A percentile compares a stretch with the other conserved stretches of the same genome.
These are phyloP conservation scores for Draba incana DNA, from an alignment of 345 rosid genomes.

Conservation along the genomic window DNA sequence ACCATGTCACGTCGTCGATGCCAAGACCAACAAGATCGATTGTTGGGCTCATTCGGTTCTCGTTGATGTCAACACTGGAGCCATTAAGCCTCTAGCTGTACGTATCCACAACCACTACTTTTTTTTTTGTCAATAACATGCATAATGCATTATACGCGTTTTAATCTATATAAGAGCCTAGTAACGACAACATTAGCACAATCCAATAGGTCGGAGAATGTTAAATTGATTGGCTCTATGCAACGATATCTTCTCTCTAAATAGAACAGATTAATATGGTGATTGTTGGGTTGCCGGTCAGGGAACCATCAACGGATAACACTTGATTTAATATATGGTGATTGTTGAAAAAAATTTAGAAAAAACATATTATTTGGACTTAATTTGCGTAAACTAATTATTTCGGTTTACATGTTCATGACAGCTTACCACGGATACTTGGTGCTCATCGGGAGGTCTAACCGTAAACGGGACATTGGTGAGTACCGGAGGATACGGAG, in stretches of 20 bases:
- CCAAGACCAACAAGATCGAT: constrained; percentile 47
- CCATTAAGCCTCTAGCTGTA: constrained; percentile 59
- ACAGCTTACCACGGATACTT: constrained; percentile 75
- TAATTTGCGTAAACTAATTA: constrained; percentile 2
- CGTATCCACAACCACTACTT: background rate
- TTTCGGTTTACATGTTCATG: constrained; percentile 24
- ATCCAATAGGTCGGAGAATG: no score
- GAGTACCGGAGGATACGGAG: constrained; percentile 72
- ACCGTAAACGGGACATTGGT: constrained; percentile 65
- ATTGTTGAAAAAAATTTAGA: no score
- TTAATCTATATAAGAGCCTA: no score
- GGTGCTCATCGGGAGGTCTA: constrained; percentile 98
- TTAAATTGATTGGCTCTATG: no score
- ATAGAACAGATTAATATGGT: background rate
- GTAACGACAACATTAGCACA: no score
- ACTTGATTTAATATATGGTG: no score
- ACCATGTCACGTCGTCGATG: constrained; percentile 49
- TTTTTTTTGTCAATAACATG: background rate
- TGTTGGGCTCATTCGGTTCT: constrained; percentile 76
- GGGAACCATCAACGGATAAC: no score
- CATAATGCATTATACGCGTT: no score
- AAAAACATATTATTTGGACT: constrained; percentile 5
- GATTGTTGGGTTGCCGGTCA: no score
- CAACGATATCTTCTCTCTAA: no score
- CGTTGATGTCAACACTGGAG: constrained; percentile 50